Evolutionary conservation across 78 protist species (phyloP).

Genomic region (Dictyostelium intermedium): DNA sequence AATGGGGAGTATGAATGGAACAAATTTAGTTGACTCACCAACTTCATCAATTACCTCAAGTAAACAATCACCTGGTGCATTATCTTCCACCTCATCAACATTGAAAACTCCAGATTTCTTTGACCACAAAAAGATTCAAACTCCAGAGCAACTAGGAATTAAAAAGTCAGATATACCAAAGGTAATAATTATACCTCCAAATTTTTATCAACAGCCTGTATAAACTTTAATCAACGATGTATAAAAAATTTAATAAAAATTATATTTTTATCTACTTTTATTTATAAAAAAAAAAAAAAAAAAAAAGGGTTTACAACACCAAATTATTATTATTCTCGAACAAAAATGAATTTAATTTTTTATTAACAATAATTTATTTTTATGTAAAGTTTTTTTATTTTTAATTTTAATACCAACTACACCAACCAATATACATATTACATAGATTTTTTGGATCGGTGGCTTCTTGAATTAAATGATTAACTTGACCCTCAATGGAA

Average conservation of each 20-base stretch:
- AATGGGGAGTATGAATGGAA: not conserved
- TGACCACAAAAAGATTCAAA: conserved; percentile 8
- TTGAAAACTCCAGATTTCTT: not conserved
- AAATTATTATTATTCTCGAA: too few relatives aligned
- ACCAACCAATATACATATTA: conserved; percentile 74
- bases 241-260: not conserved
- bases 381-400: not conserved
- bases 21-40: not conserved
- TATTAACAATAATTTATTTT: too few relatives aligned
- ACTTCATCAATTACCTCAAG: not conserved
- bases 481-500: conserved; percentile 68
- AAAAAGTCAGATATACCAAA: not conserved
- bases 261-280: not conserved
- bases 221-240: not conserved
- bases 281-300: not conserved
- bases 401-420: conserved; percentile 1
- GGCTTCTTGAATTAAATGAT: conserved; percentile 59
- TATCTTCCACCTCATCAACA: not conserved
- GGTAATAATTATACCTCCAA: conserved; percentile 13
- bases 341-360: too few relatives aligned
- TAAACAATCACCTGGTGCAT: not conserved
- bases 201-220: not conserved
- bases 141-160: conserved; percentile 15
- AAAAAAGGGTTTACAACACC: too few relatives aligned
- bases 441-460: conserved; percentile 20